Evolutionary conservation across 2,329 filamentous ascomycete species (phyloP), one percentile per base, ranked within the genome.

Genomic region (Arthroderma sp.): DNA sequence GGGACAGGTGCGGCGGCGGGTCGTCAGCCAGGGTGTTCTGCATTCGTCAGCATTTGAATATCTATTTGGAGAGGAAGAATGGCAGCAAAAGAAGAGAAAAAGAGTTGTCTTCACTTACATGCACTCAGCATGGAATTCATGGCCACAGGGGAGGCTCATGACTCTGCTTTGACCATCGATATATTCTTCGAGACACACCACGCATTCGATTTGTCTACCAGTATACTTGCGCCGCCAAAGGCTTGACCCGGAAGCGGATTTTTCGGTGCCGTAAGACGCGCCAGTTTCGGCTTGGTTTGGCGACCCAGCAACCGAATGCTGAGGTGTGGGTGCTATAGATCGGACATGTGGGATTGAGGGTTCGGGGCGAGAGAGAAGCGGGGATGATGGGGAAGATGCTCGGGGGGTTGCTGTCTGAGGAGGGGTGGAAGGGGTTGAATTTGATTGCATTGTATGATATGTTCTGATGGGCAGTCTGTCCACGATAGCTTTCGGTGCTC

Each of bases 81-180:
- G 11, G 10, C 22, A 9, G 15, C 15, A 22, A 22, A 22, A 22
- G 15, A 22, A 22, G 41, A 30, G 8, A 22, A 11, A 8, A 39
- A 30, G 11, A 9, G 5, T 29, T 31, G 10, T 34, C 27, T 11
- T 30, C 9, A 83, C 87, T 81, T 68, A 94, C 87, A 98, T 96
- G 87, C 91, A 98, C 60, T 94, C 87, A 29, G 74, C 89, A 63
- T 98, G 91, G 64, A 96, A 98, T 58, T 98, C 91, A 61, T 98
- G 91, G 32, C 91, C 91, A 64, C 91, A 98, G 6, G 91, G 91
- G 47, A 98, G 68, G 59, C 87, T 93, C 91, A 98, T 98, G 34
- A 98, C 89, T 57, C 80, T 78, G 61, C 87, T 94, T 55, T 95
- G 80, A 34, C 91, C 91, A 62, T 95, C 88, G 22, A 94, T 73